phyloP scores from a whole-genome alignment of 2,329 filamentous ascomycete genomes.

The Curvularia sp. region DNA sequence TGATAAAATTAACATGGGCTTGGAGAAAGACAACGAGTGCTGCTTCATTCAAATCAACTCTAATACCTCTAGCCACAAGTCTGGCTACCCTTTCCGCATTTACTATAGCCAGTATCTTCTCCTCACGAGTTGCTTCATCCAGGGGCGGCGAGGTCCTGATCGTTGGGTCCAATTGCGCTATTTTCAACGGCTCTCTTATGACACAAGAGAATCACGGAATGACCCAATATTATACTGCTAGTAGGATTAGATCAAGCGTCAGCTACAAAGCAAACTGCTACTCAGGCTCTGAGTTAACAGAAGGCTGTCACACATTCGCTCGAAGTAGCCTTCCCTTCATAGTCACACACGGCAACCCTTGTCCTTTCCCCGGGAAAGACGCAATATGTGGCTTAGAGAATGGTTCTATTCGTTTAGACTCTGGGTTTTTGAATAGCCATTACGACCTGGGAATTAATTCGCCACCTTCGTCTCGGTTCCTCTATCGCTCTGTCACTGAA shows the following conservation, averaged over 20 bases:
- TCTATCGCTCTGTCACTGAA: conserved; percentile 27
- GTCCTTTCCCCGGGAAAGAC: conserved; percentile 26
- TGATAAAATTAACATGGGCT: conserved; percentile 24
- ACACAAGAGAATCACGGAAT: conserved; percentile 3
- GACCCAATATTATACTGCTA: conserved; percentile 7
- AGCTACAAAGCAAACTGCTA: conserved; percentile 35
- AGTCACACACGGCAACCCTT: conserved; percentile 19
- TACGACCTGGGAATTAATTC: conserved; percentile 37
- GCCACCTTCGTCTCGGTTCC: conserved; percentile 28
- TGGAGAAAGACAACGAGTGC: conserved; percentile 16
- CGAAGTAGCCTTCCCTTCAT: conserved; percentile 19
- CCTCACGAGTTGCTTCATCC: conserved; percentile 45
- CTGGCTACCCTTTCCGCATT: conserved; percentile 26
- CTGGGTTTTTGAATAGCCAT: conserved; percentile 32
- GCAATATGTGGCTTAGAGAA: conserved; percentile 24
- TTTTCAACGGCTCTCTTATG: conserved; percentile 8
- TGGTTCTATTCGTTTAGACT: conserved; percentile 31
- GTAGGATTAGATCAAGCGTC: conserved; percentile 22
- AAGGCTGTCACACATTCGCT: conserved; percentile 28
- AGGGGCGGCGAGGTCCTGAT: conserved; percentile 47
- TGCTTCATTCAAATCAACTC: conserved; percentile 23
- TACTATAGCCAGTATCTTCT: conserved; percentile 43
- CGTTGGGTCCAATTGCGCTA: conserved; percentile 22
- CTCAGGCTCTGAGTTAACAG: conserved; percentile 12
- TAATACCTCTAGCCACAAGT: conserved; percentile 7